These are phyloP conservation scores for slime mould (Dictyostelium discoideum) DNA, from an alignment of 78 protist genomes.

Conservation along the genomic window dicty_2.7 NC_007089.4:4125501-4126000, in stretches of 20 bases:
- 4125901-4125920: background rate
- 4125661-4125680: conserved; percentile 52
- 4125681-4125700: conserved; percentile 69
- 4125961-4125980: background rate
- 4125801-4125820: conserved; percentile 56
- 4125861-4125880: conserved; percentile 62
- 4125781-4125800: conserved; percentile 67
- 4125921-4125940: too few species aligned
- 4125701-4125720: conserved; percentile 73
- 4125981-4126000: conserved; percentile 45
- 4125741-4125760: conserved; percentile 39
- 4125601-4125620: background rate
- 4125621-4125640: conserved; percentile 66
- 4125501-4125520: background rate
- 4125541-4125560: background rate
- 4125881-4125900: conserved; percentile 4
- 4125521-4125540: background rate
- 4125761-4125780: conserved; percentile 61
- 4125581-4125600: background rate
- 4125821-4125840: conserved; percentile 37
- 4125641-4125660: conserved; percentile 56
- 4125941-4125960: background rate
- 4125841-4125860: conserved; percentile 50
- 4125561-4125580: background rate
- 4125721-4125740: conserved; percentile 62